Evolutionary conservation across 768 basidiomycete genomes (phyloP).

Genomic region (Leccinum rimulosum): DNA sequence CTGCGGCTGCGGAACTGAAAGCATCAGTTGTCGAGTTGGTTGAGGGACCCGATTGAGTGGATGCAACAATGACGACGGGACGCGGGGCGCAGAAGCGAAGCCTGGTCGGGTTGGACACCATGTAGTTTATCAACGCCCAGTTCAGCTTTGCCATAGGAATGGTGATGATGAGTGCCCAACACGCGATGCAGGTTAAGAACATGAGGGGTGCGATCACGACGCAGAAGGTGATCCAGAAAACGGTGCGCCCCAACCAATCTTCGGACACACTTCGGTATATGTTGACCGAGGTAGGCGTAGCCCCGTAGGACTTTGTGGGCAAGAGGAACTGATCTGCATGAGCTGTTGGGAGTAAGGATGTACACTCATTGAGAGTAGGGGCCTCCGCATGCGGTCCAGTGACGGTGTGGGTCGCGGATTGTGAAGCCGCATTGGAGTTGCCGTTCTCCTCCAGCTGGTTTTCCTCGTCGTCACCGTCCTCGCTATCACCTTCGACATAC

Average conservation of each 20-base stretch:
- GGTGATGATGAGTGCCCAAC: conserved; percentile 94
- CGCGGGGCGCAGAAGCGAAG: conserved; percentile 95
- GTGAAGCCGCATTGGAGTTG: conserved; percentile 25
- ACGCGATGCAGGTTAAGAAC: conserved; percentile 81
- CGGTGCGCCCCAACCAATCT: conserved; percentile 65
- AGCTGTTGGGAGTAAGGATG: conserved; percentile 40
- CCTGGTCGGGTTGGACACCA: conserved; percentile 73
- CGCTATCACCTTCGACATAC: conserved; percentile 85
- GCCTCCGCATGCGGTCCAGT: conserved; percentile 25
- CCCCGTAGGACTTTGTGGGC: conserved; percentile 69
- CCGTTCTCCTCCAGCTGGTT: conserved; percentile 27
- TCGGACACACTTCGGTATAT: conserved; percentile 25
- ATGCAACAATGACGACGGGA: conserved; percentile 52
- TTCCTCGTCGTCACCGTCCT: conserved; percentile 41
- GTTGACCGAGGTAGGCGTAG: conserved; percentile 36
- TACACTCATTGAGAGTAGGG: conserved; percentile 41
- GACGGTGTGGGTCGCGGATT: conserved; percentile 44
- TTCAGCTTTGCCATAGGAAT: conserved; percentile 98
- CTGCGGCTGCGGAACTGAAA: conserved; percentile 12
- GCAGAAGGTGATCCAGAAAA: conserved; percentile 80
- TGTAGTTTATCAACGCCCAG: conserved; percentile 88
- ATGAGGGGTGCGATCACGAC: conserved; percentile 85
- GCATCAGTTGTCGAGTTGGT: conserved; percentile 6
- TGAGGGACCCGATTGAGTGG: conserved; percentile 26
- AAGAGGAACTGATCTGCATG: conserved; percentile 33